Evolutionary conservation across 345 rosid genomes (phyloP).

Genomic region (Lepidium sativum): DNA sequence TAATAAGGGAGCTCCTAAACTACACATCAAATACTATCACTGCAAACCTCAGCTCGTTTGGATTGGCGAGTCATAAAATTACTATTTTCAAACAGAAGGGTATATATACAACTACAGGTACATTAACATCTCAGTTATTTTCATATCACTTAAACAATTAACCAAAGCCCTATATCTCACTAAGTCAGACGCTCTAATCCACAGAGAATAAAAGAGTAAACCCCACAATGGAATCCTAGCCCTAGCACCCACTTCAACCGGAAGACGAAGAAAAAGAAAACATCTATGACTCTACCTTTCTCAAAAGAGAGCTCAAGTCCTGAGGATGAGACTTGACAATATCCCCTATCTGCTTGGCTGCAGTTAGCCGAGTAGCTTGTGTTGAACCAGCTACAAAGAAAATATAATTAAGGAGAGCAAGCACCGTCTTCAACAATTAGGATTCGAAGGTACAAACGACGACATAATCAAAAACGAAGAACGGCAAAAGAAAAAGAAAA

Average conservation of each 20-base stretch:
- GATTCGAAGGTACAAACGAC: background rate
- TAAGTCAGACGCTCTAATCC: background rate
- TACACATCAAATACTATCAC: background rate
- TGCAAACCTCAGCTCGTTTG: background rate
- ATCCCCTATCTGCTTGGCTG: constrained; percentile 98
- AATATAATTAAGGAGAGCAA: constrained; percentile 29
- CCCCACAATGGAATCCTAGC: background rate
- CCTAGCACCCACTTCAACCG: background rate
- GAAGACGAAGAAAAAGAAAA: background rate
- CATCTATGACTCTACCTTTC: constrained; percentile 48
- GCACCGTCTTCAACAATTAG: background rate
- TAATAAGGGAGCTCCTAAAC: background rate
- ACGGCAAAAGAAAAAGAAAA: background rate
- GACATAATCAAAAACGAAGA: background rate
- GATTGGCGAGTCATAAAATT: background rate
- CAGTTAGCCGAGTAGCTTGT: constrained; percentile 89
- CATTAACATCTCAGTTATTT: background rate
- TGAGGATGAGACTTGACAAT: constrained; percentile 90
- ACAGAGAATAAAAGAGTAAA: background rate
- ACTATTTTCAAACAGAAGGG: constrained; percentile 1
- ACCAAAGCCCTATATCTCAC: too few relatives aligned
- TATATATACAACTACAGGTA: background rate
- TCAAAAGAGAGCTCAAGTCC: constrained; percentile 80
- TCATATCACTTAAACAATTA: background rate
- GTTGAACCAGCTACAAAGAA: constrained; percentile 82